A percentile compares a stretch with the other conserved stretches of the same genome.
phyloP scores from a whole-genome alignment of 2,329 filamentous ascomycete species.

The Cadophora luteo-olivacea region DNA sequence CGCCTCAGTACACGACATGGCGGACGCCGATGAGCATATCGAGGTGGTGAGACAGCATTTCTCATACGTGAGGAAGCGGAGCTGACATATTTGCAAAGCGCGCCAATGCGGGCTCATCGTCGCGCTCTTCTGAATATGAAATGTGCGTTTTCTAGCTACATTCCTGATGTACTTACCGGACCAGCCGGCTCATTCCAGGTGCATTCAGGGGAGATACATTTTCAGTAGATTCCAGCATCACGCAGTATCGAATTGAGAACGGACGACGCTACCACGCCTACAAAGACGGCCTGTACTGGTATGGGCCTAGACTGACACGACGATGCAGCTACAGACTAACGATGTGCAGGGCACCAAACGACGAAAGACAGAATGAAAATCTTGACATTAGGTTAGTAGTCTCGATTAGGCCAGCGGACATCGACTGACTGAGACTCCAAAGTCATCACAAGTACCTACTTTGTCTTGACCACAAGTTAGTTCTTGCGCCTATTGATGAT shows the following conservation, averaged over 20 bases:
- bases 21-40: constrained; percentile 14
- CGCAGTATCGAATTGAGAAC: constrained; percentile 48
- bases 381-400: constrained; percentile 36
- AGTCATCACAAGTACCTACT: constrained; percentile 44
- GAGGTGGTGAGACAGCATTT: constrained; percentile 22
- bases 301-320: neutral
- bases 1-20: constrained; percentile 19
- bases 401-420: neutral
- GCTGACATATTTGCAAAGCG: constrained; percentile 13
- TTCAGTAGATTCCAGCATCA: constrained; percentile 46
- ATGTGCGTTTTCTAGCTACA: constrained; percentile 15
- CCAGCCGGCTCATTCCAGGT: neutral
- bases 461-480: constrained; percentile 37
- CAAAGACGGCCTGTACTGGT: constrained; percentile 50
- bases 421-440: neutral
- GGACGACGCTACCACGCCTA: constrained; percentile 56
- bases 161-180: neutral
- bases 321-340: constrained; percentile 8
- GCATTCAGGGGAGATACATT: constrained; percentile 31
- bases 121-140: constrained; percentile 22
- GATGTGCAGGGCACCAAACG: constrained; percentile 40
- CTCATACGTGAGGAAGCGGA: constrained; percentile 1
- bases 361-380: constrained; percentile 42
- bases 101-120: constrained; percentile 11
- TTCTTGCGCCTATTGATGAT: constrained; percentile 43